Conservation (phyloP, 192 early-diverging fungal species). For the Umbelopsis sp. region DNA sequence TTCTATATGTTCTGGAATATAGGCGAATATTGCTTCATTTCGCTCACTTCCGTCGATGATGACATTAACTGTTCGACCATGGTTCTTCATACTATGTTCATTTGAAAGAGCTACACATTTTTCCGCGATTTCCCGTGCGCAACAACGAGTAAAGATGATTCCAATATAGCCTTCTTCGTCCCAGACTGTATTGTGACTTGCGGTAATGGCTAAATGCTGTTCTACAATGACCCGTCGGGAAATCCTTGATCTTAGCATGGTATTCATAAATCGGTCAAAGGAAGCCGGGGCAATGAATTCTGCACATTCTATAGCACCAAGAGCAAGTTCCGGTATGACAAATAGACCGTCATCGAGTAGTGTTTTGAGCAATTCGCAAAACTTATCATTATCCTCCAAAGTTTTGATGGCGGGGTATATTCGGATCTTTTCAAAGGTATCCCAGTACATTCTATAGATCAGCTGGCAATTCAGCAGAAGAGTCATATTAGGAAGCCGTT, state of each 20-base stretch:
- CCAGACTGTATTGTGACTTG: slow-evolving; percentile 46
- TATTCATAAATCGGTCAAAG: slow-evolving; percentile 85
- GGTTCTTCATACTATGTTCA: background rate
- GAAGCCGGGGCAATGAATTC: slow-evolving; percentile 21
- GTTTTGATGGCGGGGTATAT: slow-evolving; percentile 71
- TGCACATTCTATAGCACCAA: slow-evolving; percentile 84
- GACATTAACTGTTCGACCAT: slow-evolving; percentile 47
- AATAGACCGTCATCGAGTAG: slow-evolving; percentile 81
- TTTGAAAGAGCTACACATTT: slow-evolving; percentile 25
- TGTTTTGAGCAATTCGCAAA: slow-evolving; percentile 74
- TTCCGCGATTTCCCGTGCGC: slow-evolving; percentile 52
- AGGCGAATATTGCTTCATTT: slow-evolving; percentile 76
- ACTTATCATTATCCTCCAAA: slow-evolving; percentile 80
- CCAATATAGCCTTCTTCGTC: slow-evolving; percentile 61
- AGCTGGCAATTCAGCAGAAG: background rate
- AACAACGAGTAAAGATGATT: slow-evolving; percentile 70
- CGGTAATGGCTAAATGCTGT: slow-evolving; percentile 86
- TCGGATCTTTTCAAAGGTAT: slow-evolving; percentile 85
- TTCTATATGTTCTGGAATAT: slow-evolving; percentile 95
- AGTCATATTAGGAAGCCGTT: background rate
- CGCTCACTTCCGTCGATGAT: slow-evolving; percentile 66
- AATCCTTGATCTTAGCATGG: slow-evolving; percentile 86
- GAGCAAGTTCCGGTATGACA: slow-evolving; percentile 88
- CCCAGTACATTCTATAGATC: slow-evolving; percentile 86
- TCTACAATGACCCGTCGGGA: slow-evolving; percentile 91